A percentile compares a stretch with the other conserved stretches of the same genome.
Conservation (phyloP, 1,139 yeast species). For the Hyphopichia wangnamkhiaoensis region DNA sequence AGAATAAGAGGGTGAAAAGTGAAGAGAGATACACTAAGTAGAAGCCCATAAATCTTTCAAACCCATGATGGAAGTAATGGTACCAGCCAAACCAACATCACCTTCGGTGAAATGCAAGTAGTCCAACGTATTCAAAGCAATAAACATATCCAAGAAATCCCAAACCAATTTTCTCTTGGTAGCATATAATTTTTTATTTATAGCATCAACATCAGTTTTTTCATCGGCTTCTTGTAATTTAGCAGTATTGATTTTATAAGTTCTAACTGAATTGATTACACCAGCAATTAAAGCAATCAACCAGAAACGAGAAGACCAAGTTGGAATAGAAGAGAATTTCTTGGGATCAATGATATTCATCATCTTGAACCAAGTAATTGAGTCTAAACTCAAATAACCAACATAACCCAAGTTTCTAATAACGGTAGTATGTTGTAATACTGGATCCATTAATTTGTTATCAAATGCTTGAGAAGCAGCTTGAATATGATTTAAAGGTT, state of each 20-base stretch:
- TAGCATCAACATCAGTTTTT: constrained; percentile 32
- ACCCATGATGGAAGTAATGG: constrained; percentile 78
- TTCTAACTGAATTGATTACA: constrained; percentile 56
- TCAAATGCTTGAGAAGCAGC: constrained; percentile 68
- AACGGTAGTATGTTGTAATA: constrained; percentile 58
- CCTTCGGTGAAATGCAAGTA: constrained; percentile 73
- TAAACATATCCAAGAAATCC: constrained; percentile 75
- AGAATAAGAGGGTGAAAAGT: neutral
- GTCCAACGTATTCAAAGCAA: constrained; percentile 72
- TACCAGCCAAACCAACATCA: constrained; percentile 81
- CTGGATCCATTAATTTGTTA: constrained; percentile 70
- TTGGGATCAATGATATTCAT: constrained; percentile 41
- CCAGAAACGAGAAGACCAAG: constrained; percentile 72
- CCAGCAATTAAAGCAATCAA: constrained; percentile 68
- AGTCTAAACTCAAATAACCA: constrained; percentile 74
- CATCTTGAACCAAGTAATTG: constrained; percentile 67
- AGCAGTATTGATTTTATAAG: constrained; percentile 24
- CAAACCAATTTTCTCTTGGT: constrained; percentile 71
- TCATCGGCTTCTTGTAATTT: constrained; percentile 29
- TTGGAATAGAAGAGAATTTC: constrained; percentile 36
- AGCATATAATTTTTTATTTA: constrained; percentile 33
- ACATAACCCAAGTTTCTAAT: constrained; percentile 73
- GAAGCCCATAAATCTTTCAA: constrained; percentile 69
- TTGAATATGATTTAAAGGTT: constrained; percentile 76
- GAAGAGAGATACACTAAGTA: constrained; percentile 10